Base-by-base conservation (phyloP, 306 rosid species). In the Macrotyloma uniflorum region DNA sequence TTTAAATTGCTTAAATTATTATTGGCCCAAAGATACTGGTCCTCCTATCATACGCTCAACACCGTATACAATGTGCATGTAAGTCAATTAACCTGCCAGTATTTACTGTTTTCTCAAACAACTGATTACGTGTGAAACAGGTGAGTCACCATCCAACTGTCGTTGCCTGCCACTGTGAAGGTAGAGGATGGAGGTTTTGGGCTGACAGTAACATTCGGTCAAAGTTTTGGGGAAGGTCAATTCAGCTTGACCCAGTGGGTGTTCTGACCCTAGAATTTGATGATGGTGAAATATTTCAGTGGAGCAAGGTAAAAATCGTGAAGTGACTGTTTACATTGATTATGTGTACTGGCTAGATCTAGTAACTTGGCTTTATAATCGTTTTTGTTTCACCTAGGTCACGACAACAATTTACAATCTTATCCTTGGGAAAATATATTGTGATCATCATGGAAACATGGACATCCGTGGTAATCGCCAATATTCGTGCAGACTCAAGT, bases 161-260 rank as follows among this genome's bases (percentile, higher is more conserved):
- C 47, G 89, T 95, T 78, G 99, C 99, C 45, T 95, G 98, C 86
- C 99, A 95, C 82, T 91, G 99, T 90, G 91, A 93, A 85, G 99
- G 99, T 66, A 87, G 94, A 86, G 99, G 99, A 61, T 95, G 99
- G 99, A 95, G 82, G 84, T 95, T 93, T 82, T 95, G 97, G 98
- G 98, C 90, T 59, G 99, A 95, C 83, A 91, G 98, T 82, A 95
- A 95, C 80, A 88, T 95, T 82, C 97, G 89, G 16, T 83, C 99
- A 40, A 95, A 91, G 84, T 95, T 95, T 85, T 95, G 99, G 96
- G 99, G 99, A 53, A 86, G 92, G 67, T 95, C 99, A 43, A 95
- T 95, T 84, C 99, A 95, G 85, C 98, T 95, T 42, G 98, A 95
- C 77, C 99, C 99, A 22, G 91, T 88, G 18, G 99, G 99, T 79